A percentile compares a stretch with the other conserved stretches of the same genome.
These are phyloP conservation scores for Phalaenopsis equestris DNA, from an alignment of 106 monocot species.

Conservation along the genomic window DNA sequence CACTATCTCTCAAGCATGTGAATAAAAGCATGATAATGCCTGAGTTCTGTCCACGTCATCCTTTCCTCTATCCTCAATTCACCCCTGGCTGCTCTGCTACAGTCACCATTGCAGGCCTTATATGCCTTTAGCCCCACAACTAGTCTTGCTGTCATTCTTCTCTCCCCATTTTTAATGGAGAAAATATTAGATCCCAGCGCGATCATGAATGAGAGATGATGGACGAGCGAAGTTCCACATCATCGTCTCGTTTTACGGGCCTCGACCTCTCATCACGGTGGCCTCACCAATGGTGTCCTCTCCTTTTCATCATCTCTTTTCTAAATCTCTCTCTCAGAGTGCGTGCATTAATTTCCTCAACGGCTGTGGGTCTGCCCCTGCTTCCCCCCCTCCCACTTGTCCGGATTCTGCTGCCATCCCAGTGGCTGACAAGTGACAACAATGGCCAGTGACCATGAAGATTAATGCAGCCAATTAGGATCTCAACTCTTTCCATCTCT, in stretches of 20 bases:
- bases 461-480: background rate
- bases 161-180: background rate
- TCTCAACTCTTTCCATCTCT: background rate
- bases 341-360: constrained; percentile 11
- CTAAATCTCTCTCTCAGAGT: background rate
- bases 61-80: no score
- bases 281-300: background rate
- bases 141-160: background rate
- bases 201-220: background rate
- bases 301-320: constrained; percentile 9
- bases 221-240: background rate
- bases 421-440: background rate
- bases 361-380: constrained; percentile 13
- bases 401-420: background rate
- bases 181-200: background rate
- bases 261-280: constrained; percentile 6
- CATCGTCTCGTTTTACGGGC: background rate
- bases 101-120: no score
- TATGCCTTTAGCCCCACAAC: background rate
- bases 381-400: background rate
- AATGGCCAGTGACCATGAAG: background rate
- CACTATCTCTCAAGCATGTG: no score
- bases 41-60: no score
- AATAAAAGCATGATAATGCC: no score
- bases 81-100: no score